Evolutionary conservation across 371 early-diverging fungal species (phyloP).

Genomic region (Syncephalastrum monosporum): DNA sequence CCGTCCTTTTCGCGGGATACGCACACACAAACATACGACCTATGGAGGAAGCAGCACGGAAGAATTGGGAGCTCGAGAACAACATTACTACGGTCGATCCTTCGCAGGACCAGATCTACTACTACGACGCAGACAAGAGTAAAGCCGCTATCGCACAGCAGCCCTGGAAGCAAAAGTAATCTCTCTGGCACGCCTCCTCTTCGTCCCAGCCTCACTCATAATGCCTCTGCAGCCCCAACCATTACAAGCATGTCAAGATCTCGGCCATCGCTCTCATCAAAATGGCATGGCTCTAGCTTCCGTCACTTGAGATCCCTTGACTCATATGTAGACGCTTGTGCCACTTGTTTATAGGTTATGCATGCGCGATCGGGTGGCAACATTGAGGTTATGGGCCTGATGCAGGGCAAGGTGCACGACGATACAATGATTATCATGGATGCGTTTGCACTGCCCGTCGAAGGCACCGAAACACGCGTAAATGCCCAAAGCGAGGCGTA

Average conservation of each 20-base stretch:
- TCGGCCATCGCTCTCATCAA: slow-evolving; percentile 96
- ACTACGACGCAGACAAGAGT: slow-evolving; percentile 72
- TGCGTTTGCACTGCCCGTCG: slow-evolving; percentile 96
- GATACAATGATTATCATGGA: slow-evolving; percentile 95
- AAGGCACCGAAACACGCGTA: slow-evolving; percentile 99
- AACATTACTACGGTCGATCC: slow-evolving; percentile 73
- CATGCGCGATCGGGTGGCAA: slow-evolving; percentile 96
- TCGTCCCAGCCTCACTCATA: neutral
- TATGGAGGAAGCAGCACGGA: slow-evolving; percentile 58
- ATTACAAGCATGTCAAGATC: slow-evolving; percentile 90
- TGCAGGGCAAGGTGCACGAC: slow-evolving; percentile 93
- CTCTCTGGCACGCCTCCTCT: neutral
- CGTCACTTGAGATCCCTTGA: slow-evolving; percentile 1
- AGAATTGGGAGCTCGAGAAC: slow-evolving; percentile 87
- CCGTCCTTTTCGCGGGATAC: no score
- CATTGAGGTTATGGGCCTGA: slow-evolving; percentile 97
- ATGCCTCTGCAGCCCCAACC: slow-evolving; percentile 64
- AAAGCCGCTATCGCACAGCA: slow-evolving; percentile 59
- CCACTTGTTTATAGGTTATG: slow-evolving; percentile 62
- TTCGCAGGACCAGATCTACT: slow-evolving; percentile 72
- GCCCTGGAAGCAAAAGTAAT: slow-evolving; percentile 85
- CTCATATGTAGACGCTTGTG: neutral
- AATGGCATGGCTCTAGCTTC: slow-evolving; percentile 66
- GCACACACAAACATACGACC: no score
- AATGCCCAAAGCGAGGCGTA: slow-evolving; percentile 92